Percentiles rank a stretch among this genome's conserved stretches.
These are phyloP conservation scores for Fusarium sp. DNA, from an alignment of 2,329 filamentous ascomycete genomes.

Conservation along the genomic window DNA sequence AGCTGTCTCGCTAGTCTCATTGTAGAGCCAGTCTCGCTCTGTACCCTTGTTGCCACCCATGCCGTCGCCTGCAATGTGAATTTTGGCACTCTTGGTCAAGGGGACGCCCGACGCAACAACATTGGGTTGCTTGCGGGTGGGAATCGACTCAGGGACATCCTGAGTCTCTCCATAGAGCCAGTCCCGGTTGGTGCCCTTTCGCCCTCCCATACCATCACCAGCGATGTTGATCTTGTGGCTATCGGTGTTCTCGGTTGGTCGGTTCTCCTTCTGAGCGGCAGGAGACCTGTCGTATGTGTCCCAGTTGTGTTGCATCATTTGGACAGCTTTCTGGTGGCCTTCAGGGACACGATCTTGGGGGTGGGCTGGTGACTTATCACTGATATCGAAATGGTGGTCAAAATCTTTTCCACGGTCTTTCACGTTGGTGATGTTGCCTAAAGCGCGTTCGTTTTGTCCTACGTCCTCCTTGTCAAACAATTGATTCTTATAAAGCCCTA, in stretches of 20 bases:
- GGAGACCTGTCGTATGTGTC: slow-evolving; percentile 64
- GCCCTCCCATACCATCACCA: slow-evolving; percentile 74
- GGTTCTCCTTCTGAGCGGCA: slow-evolving; percentile 61
- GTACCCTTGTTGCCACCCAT: slow-evolving; percentile 69
- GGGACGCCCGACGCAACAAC: slow-evolving; percentile 24
- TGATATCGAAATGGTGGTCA: slow-evolving; percentile 78
- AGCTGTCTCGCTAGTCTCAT: slow-evolving; percentile 54
- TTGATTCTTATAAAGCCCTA: slow-evolving; percentile 79
- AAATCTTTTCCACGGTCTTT: slow-evolving; percentile 80
- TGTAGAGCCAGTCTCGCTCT: slow-evolving; percentile 65
- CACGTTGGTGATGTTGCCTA: slow-evolving; percentile 76
- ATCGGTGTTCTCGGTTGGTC: slow-evolving; percentile 56
- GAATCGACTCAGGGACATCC: slow-evolving; percentile 43
- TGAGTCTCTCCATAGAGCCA: slow-evolving; percentile 61
- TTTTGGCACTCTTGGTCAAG: slow-evolving; percentile 33
- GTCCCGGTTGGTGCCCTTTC: slow-evolving; percentile 61
- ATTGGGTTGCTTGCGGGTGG: slow-evolving; percentile 29
- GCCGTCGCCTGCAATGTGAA: slow-evolving; percentile 65
- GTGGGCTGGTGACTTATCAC: slow-evolving; percentile 69
- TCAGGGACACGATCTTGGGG: slow-evolving; percentile 59
- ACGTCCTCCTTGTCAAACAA: slow-evolving; percentile 69
- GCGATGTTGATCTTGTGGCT: slow-evolving; percentile 55
- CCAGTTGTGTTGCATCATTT: slow-evolving; percentile 77
- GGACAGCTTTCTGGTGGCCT: slow-evolving; percentile 73
- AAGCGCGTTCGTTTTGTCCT: slow-evolving; percentile 54